These are phyloP conservation scores for Monosporascus sp. DNA, from an alignment of 2,329 filamentous ascomycete genomes.

Conservation along the genomic window DNA sequence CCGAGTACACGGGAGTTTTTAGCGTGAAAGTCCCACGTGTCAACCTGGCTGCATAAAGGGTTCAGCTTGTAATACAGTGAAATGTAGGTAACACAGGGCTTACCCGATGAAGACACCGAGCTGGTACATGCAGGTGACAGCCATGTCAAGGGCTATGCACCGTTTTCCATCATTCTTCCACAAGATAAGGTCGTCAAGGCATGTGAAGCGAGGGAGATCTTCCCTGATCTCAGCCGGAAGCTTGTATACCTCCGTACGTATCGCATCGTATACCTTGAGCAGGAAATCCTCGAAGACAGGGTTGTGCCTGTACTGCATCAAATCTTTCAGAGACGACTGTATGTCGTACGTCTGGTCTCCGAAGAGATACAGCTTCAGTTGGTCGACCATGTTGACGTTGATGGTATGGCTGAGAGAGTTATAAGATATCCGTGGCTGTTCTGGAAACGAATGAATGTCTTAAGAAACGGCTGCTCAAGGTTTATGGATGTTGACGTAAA, in stretches of 20 bases:
- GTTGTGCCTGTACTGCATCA: conserved; percentile 7
- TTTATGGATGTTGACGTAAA: too few relatives aligned
- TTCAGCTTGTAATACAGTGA: not conserved
- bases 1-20: conserved; percentile 13
- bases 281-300: conserved; percentile 12
- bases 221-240: conserved; percentile 9
- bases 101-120: conserved; percentile 15
- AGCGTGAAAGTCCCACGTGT: conserved; percentile 5
- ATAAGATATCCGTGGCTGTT: not conserved
- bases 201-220: conserved; percentile 15
- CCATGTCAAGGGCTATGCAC: conserved; percentile 17
- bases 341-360: conserved; percentile 17
- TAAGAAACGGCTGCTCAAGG: too few relatives aligned
- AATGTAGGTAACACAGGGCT: not conserved
- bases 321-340: conserved; percentile 7
- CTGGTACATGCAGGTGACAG: conserved; percentile 15
- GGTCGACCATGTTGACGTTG: conserved; percentile 1
- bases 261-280: conserved; percentile 8
- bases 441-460: not conserved
- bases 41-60: conserved; percentile 5
- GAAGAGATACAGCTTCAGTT: conserved; percentile 11
- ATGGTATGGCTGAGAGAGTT: not conserved
- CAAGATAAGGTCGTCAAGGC: conserved; percentile 13
- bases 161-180: conserved; percentile 11
- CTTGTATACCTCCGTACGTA: conserved; percentile 11